phyloP scores from a whole-genome alignment of 768 basidiomycete genomes.

The Leucocoprinus birnbaumii region DNA sequence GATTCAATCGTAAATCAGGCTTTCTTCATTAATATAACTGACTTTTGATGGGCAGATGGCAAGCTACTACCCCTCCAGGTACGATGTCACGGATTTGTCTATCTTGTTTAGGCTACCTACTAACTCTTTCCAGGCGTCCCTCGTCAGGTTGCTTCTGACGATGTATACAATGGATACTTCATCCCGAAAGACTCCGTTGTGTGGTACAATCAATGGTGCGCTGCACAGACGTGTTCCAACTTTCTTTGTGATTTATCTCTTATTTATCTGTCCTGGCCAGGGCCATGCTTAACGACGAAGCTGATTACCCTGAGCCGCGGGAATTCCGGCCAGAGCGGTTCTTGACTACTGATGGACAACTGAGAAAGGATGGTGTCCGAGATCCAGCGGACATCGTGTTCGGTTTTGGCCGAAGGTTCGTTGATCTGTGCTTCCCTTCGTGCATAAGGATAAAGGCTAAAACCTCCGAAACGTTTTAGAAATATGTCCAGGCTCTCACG shows the following conservation, averaged over 20 bases:
- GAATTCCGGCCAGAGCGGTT: slow-evolving; percentile 9
- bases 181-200: not conserved
- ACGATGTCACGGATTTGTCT: not conserved
- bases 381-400: slow-evolving; percentile 10
- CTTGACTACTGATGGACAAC: slow-evolving; percentile 1
- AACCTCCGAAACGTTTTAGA: not conserved
- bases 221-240: not conserved
- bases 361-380: not conserved
- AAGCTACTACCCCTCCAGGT: slow-evolving; percentile 2
- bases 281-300: slow-evolving; percentile 11
- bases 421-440: not conserved
- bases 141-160: not conserved
- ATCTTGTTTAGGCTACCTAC: not conserved
- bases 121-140: slow-evolving; percentile 3
- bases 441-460: not conserved
- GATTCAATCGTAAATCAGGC: not conserved
- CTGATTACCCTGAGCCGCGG: slow-evolving; percentile 7
- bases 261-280: not conserved
- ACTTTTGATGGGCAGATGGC: slow-evolving; percentile 4
- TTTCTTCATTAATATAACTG: not conserved
- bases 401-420: slow-evolving; percentile 15
- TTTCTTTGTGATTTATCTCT: not conserved
- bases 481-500: slow-evolving; percentile 6
- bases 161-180: slow-evolving; percentile 6
- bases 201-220: slow-evolving; percentile 6